phyloP scores from a whole-genome alignment of 2,329 filamentous ascomycete species.

The Rachicladosporium sp. region DNA sequence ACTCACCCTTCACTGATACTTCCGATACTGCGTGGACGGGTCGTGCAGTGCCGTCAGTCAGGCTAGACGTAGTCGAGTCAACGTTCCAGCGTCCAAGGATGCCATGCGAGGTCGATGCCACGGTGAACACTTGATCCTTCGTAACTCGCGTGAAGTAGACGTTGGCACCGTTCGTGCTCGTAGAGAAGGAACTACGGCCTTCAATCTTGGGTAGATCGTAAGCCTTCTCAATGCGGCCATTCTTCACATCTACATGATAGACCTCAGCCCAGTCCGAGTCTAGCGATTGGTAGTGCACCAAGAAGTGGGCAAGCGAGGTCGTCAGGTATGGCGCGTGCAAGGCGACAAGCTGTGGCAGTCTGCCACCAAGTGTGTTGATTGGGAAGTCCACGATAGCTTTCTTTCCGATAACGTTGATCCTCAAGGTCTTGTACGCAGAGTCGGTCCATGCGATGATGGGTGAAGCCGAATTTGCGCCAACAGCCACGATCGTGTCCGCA shows the following conservation, averaged over 20 bases:
- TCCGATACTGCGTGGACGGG: constrained; percentile 66
- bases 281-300: constrained; percentile 66
- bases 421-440: constrained; percentile 47
- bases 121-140: constrained; percentile 57
- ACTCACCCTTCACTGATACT: constrained; percentile 57
- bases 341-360: constrained; percentile 38
- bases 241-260: constrained; percentile 67
- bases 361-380: constrained; percentile 25
- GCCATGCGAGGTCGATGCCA: constrained; percentile 66
- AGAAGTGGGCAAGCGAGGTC: constrained; percentile 66
- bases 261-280: constrained; percentile 70
- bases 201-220: constrained; percentile 64
- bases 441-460: constrained; percentile 69
- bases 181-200: constrained; percentile 64
- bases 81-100: constrained; percentile 63
- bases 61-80: constrained; percentile 16
- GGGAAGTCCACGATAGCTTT: constrained; percentile 33
- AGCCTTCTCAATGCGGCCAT: constrained; percentile 56
- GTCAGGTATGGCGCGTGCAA: constrained; percentile 63
- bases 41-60: constrained; percentile 9
- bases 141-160: constrained; percentile 83
- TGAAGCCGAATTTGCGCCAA: constrained; percentile 62
- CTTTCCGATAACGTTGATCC: constrained; percentile 54
- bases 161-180: constrained; percentile 63
- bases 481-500: constrained; percentile 55